Conservation (phyloP, 352 stramenopile species). For the Phytophthora crassamura region DNA sequence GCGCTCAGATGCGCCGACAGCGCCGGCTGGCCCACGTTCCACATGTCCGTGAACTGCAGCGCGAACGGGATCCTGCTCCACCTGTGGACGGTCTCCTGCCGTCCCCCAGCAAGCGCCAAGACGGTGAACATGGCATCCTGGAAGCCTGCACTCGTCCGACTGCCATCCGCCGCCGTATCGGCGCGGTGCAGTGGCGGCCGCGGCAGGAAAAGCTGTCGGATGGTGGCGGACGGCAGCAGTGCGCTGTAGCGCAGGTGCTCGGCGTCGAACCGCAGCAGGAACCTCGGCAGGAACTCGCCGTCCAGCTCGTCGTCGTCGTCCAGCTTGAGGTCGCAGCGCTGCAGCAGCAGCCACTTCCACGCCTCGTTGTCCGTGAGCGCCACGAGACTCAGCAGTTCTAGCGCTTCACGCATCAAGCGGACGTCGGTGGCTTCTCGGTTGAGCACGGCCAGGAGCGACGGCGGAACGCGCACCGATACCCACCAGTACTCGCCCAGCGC, state of each 20-base stretch:
- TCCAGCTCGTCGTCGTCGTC: conserved; percentile 42
- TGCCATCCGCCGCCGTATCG: neutral
- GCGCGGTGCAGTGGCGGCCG: conserved; percentile 9
- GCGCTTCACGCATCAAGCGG: conserved; percentile 36
- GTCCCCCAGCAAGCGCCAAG: conserved; percentile 12
- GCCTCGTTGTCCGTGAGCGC: conserved; percentile 38
- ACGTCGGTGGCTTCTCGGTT: conserved; percentile 27
- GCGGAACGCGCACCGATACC: conserved; percentile 28
- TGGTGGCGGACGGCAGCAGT: conserved; percentile 28
- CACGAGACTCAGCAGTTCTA: conserved; percentile 51
- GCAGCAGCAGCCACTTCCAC: conserved; percentile 42
- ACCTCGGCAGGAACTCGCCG: conserved; percentile 29
- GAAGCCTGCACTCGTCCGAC: conserved; percentile 22
- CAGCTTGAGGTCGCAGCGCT: conserved; percentile 35
- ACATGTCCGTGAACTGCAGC: conserved; percentile 30
- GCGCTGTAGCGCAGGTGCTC: conserved; percentile 38
- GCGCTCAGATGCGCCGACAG: conserved; percentile 29
- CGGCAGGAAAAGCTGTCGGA: conserved; percentile 39
- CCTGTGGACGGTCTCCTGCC: conserved; percentile 9
- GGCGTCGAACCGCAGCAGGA: conserved; percentile 38
- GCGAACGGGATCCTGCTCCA: conserved; percentile 35
- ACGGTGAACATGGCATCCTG: conserved; percentile 30
- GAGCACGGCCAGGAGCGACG: conserved; percentile 24
- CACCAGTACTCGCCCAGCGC: conserved; percentile 34
- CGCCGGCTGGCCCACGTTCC: conserved; percentile 31